Evolutionary conservation across 2,329 filamentous ascomycete genomes (phyloP).

Genomic region (Pestalotiopsis sp.): DNA sequence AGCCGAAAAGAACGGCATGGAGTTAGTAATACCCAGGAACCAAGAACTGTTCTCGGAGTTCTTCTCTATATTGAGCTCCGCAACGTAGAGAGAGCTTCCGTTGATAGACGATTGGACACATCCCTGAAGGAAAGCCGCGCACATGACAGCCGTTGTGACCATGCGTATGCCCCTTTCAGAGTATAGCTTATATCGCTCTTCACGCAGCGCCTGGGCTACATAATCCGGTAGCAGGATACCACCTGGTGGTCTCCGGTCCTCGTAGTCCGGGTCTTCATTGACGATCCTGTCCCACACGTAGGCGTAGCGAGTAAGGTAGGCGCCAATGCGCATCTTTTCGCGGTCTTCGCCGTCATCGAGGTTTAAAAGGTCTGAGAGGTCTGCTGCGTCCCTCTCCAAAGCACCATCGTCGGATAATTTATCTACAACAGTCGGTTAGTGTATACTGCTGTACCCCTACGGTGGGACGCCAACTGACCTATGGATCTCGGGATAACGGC

Average conservation of each 20-base stretch:
- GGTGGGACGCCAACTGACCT: too few species aligned
- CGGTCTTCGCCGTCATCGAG: too few species aligned
- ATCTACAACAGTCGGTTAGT: too few species aligned
- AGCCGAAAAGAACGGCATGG: conserved; percentile 42
- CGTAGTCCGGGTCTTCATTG: background rate
- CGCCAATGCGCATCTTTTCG: too few species aligned
- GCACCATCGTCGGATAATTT: too few species aligned
- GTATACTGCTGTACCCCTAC: too few species aligned
- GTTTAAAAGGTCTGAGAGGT: too few species aligned
- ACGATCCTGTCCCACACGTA: background rate
- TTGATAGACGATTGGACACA: conserved; percentile 31
- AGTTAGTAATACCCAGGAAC: conserved; percentile 42
- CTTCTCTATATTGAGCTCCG: conserved; percentile 12
- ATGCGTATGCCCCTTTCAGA: conserved; percentile 41
- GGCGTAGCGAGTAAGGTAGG: background rate
- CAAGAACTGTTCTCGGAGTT: conserved; percentile 21
- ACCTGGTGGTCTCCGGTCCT: background rate
- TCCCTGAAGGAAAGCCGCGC: conserved; percentile 46
- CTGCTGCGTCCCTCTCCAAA: too few species aligned
- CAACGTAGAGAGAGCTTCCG: background rate
- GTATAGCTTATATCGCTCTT: conserved; percentile 41
- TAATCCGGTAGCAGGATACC: too few species aligned
- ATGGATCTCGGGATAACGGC: too few species aligned
- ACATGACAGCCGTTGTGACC: conserved; percentile 44
- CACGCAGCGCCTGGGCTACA: too few species aligned